phyloP scores from a whole-genome alignment of 768 basidiomycete genomes.

The Tulasnella calospora region DNA sequence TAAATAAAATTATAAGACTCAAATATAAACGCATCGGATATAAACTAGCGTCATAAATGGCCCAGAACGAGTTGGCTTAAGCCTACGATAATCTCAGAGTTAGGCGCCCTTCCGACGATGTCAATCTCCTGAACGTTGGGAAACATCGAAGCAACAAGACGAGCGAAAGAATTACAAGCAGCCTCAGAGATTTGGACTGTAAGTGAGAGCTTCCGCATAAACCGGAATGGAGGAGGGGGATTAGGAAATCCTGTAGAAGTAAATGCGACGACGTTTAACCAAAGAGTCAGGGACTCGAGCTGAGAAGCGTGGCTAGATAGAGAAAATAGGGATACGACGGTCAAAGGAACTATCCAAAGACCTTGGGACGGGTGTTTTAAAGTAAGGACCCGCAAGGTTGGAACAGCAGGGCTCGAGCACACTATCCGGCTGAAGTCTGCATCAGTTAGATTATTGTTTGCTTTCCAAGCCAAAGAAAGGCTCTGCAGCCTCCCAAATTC shows the following conservation, averaged over 20 bases:
- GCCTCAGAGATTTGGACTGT: background rate
- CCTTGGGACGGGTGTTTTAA: background rate
- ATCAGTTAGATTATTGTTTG: background rate
- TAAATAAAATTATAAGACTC: background rate
- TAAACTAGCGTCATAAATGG: background rate
- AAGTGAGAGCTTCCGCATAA: background rate
- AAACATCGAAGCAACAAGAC: background rate
- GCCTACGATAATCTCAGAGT: background rate
- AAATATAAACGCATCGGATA: background rate
- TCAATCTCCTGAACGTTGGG: background rate
- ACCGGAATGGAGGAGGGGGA: background rate
- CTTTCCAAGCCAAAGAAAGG: background rate
- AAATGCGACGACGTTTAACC: background rate
- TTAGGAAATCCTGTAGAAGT: background rate
- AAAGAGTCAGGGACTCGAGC: background rate
- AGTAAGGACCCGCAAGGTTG: background rate
- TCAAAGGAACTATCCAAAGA: background rate
- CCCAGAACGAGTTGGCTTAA: background rate
- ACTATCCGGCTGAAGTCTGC: background rate
- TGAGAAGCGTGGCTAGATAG: background rate
- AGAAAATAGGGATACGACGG: background rate
- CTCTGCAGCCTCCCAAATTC: background rate
- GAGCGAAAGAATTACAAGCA: background rate
- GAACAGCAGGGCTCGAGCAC: background rate
- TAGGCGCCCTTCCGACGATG: background rate